Base-by-base conservation (phyloP, 2,329 filamentous ascomycete genomes). In the Bisporella sp. region DNA sequence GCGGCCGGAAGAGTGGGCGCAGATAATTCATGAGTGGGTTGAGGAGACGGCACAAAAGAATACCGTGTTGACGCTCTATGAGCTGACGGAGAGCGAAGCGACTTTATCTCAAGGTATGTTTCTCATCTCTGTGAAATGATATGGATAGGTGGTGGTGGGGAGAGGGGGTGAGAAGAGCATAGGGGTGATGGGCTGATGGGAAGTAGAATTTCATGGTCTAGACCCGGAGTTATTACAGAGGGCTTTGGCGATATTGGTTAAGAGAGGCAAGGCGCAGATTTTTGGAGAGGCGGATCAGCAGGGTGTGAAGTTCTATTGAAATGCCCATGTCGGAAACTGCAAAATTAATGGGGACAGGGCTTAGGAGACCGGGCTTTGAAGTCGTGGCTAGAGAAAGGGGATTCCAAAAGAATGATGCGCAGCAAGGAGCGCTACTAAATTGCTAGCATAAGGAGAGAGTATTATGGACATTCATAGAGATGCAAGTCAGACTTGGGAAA, bases 281-380 rank as follows among this genome's bases (percentile, higher is more conserved):
- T 97, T 99, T 71, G 92, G 92, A 33, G 80, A 82, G 48, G 90
- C 92, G 62, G 89, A 92, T 65, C 87, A 88, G 54, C 82, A 87
- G 63, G 93, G 93, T 62, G 89, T 97, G 57, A 99, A 99, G 73
- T 97, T 99, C 73, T 97, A 97, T 66, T 96, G 45, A 52, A 21
- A 21, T 21, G 21, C 3, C 3, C 21, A 21, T 21, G 21, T 21
- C 21, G 43, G 8, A 37, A 37, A 37, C 35, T 37, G 35, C 35
- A 21, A 21, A 21, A 21, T 37, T 2, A 9, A n/a, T 2, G 8
- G 35, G n/a, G n/a, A 37, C n/a, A 37, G 35, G 35, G 8, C 8
- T n/a, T 9, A 37, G 35, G 35, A 37, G 35, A 37, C 35, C 2
- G 35, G 35, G n/a, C 8, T 37, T 37, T 37, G 35, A 37, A 9